Conservation (phyloP, 2,329 filamentous ascomycete genomes). For the Colletotrichum truncatum region DNA sequence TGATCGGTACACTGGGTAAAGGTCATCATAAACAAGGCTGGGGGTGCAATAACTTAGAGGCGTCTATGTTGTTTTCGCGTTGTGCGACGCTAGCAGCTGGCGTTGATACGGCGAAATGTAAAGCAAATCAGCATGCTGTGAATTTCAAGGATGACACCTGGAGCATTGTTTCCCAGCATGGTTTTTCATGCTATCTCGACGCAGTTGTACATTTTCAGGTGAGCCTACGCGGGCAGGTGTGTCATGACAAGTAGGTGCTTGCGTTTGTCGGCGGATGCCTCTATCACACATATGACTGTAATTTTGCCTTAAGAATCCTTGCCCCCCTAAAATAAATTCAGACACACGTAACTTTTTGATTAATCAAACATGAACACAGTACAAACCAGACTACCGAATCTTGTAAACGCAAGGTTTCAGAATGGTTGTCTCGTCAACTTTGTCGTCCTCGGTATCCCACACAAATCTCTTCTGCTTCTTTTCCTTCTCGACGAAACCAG, state of each 20-base stretch:
- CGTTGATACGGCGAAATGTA: background rate
- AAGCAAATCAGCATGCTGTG: background rate
- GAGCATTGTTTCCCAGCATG: too few relatives aligned
- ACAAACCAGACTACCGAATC: constrained; percentile 65
- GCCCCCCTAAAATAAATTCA: background rate
- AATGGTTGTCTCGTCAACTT: constrained; percentile 69
- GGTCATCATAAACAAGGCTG: background rate
- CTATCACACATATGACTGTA: background rate
- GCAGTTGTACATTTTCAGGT: too few relatives aligned
- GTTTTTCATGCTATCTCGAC: too few relatives aligned
- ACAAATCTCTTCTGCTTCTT: constrained; percentile 65
- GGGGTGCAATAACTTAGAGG: constrained; percentile 4
- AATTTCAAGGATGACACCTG: background rate
- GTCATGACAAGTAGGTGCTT: too few relatives aligned
- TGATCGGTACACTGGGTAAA: background rate
- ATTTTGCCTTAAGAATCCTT: background rate
- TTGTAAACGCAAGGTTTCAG: constrained; percentile 98
- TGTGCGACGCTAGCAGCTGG: background rate
- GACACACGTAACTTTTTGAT: constrained; percentile 9
- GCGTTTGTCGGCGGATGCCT: too few relatives aligned
- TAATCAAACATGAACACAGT: background rate
- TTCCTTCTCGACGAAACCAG: constrained; percentile 53
- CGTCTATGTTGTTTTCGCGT: constrained; percentile 2
- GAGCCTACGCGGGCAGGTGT: too few relatives aligned
- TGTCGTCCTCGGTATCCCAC: constrained; percentile 63